Base-by-base conservation (phyloP, 192 early-diverging fungal species). In the Dissophora ornata region DNA sequence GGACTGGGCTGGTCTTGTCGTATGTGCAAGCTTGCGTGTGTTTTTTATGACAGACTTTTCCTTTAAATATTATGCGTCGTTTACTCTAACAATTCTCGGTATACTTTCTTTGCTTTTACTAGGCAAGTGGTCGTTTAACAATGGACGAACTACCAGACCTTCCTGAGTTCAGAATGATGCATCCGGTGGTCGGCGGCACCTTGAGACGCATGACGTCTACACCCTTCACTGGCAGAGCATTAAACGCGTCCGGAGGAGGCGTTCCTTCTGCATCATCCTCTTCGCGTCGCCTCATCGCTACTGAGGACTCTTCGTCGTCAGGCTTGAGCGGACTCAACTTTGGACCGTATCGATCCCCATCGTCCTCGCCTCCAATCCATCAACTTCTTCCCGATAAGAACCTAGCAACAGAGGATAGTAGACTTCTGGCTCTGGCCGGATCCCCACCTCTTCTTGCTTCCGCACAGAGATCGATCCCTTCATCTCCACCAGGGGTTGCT, bases 1-100 rank as follows among this genome's bases (percentile, higher is more conserved):
- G 28, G 73, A 77, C 18, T 77, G 73, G 73, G 73, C 73, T 18
- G 73, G 73, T 10, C 47, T 77, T 46, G 73, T 77, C 21, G 71
- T 75, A 75, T 44, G 63, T 50, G n/a, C n/a, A 52, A 0, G 16
- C 11, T 2, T 18, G 29, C 24, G 28, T n/a, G n/a, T n/a, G n/a
- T n/a, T n/a, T n/a, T n/a, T n/a, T n/a, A n/a, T n/a, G n/a, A n/a
- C n/a, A n/a, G n/a, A n/a, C n/a, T n/a, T n/a, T n/a, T n/a, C n/a
- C n/a, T n/a, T n/a, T n/a, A n/a, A n/a, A n/a, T n/a, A n/a, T n/a
- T n/a, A n/a, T n/a, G n/a, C n/a, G n/a, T n/a, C n/a, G n/a, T n/a
- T n/a, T n/a, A n/a, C n/a, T n/a, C 12, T 57, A 15, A 44, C n/a
- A 16, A 2, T 11, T 60, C 10, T 26, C 18, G 24, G 18, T 60